A percentile compares a stretch with the other conserved stretches of the same genome.
Conservation (phyloP, 257 asterid species). For the Solanum verrucosum region DNA sequence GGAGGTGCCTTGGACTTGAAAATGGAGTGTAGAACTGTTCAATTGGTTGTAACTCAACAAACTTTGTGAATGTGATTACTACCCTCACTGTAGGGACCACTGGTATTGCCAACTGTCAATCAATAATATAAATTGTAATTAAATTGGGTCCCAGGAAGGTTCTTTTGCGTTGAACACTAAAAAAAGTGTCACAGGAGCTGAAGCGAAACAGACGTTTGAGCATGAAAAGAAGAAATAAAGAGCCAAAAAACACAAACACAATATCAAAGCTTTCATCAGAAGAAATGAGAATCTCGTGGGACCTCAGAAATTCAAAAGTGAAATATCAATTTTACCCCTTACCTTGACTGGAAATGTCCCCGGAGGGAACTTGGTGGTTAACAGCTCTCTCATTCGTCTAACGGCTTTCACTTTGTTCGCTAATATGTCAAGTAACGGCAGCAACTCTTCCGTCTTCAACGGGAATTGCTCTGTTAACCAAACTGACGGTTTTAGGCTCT, state of each 20-base stretch:
- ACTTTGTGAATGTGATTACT: constrained; percentile 83
- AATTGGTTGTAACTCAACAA: constrained; percentile 58
- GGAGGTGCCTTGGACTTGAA: constrained; percentile 61
- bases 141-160: background rate
- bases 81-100: constrained; percentile 96
- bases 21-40: constrained; percentile 79
- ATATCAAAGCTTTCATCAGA: background rate
- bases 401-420: constrained; percentile 86
- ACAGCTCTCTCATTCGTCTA: constrained; percentile 86
- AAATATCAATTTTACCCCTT: constrained; percentile 26
- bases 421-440: constrained; percentile 83
- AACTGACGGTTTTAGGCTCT: constrained; percentile 62
- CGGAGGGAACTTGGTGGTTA: constrained; percentile 85
- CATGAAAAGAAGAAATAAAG: constrained; percentile 60
- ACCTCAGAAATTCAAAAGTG: background rate
- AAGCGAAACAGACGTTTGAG: constrained; percentile 8
- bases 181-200: background rate
- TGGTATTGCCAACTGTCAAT: constrained; percentile 81
- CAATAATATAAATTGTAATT: background rate
- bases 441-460: constrained; percentile 78
- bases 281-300: background rate
- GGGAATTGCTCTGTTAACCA: constrained; percentile 96
- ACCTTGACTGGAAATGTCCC: constrained; percentile 97
- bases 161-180: background rate
- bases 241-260: constrained; percentile 4